Conservation (phyloP, 2,329 filamentous ascomycete genomes). For the Cytospora schulzeri region DNA sequence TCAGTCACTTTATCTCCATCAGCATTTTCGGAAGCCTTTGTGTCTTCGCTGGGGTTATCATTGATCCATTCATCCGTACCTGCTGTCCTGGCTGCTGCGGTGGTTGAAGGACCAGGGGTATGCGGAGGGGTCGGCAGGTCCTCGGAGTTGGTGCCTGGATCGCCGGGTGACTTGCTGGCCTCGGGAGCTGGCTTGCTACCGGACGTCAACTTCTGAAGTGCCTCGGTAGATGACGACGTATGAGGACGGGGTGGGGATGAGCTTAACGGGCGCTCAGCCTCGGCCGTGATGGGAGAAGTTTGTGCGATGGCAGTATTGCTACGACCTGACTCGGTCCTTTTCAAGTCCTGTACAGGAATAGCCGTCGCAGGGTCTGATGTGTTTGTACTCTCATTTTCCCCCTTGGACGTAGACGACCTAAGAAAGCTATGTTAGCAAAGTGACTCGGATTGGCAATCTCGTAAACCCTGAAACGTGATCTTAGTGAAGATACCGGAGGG, state of each 20-base stretch:
- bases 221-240: conserved; percentile 6
- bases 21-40: not conserved
- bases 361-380: conserved; percentile 13
- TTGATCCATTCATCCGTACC: not conserved
- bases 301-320: conserved; percentile 21
- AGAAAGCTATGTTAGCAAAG: not conserved
- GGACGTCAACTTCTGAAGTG: conserved; percentile 13
- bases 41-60: not conserved
- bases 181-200: not conserved
- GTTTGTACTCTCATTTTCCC: conserved; percentile 14
- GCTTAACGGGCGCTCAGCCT: conserved; percentile 18
- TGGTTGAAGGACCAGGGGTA: conserved; percentile 20
- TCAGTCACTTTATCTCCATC: conserved; percentile 3
- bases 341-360: conserved; percentile 15
- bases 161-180: not conserved
- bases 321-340: conserved; percentile 16
- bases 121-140: conserved; percentile 25
- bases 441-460: not conserved
- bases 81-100: not conserved
- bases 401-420: conserved; percentile 14
- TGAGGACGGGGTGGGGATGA: conserved; percentile 16
- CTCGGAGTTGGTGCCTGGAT: conserved; percentile 8
- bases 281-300: conserved; percentile 22
- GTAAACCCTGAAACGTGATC: not conserved
- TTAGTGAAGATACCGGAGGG: conserved; percentile 19